Evolutionary conservation across 441 rosid genomes (phyloP), one percentile per base, ranked within the genome.

Genomic region (Arabidopsis lyrata): DNA sequence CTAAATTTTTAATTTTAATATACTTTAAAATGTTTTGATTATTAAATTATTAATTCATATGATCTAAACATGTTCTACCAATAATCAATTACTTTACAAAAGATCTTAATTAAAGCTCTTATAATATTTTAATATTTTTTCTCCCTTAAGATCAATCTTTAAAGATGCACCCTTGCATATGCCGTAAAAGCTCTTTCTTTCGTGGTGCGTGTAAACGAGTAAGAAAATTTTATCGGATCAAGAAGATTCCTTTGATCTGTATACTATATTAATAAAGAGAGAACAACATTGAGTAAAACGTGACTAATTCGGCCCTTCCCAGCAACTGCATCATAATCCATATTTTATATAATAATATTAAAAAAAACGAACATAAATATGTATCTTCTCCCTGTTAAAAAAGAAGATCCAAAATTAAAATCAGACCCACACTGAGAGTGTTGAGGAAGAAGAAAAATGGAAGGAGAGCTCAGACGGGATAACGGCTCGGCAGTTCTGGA

Each of bases 251-350:
- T 64, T 42, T 16, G 10, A 8, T 20, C 27, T 60, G 35, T 39
- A 1, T 20, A 5, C 10, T 47, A 32, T 10, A 49, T 3, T 39
- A 72, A 72, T 63, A 63, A 24, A 24, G 35, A 32, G 12, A 63
- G 18, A 72, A 22, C 13, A 72, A 53, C 52, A 71, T 62, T 11
- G 55, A 41, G 55, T 60, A 72, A 63, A 72, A 72, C 76, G 70
- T 72, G 76, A 54, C 6, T 36, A 4, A 44, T 72, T 72, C 35
- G 32, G 55, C 38, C 29, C 22, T 72, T 72, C 76, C 76, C 16
- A 52, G 69, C 69, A 72, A 63, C 55, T 22, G 48, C 64, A 14
- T 69, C 20, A 18, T 18, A 4, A 9, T 36, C 60, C 42, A 18
- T 31, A 20, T 72, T 29, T 32, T 18, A 48, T 24, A 22, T 7